Evolutionary conservation across 2,329 filamentous ascomycete genomes (phyloP).

Genomic region (Pestalotiopsis sp.): DNA sequence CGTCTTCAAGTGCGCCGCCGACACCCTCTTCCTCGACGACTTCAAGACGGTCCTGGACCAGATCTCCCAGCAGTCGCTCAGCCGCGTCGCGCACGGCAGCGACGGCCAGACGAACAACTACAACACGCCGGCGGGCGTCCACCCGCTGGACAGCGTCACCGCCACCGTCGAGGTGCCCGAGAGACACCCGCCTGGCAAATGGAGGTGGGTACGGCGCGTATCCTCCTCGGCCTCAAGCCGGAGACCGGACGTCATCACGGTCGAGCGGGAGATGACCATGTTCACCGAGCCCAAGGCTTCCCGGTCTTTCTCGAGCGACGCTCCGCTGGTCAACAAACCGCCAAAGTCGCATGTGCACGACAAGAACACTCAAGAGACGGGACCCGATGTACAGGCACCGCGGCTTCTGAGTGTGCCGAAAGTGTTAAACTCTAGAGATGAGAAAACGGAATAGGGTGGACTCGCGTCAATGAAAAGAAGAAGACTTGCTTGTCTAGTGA

Average conservation of each 20-base stretch:
- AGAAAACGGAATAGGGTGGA: not conserved
- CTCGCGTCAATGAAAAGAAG: not conserved
- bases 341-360: not conserved
- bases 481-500: not conserved
- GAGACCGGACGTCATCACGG: not conserved
- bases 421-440: not conserved
- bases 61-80: conserved; percentile 6
- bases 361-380: not conserved
- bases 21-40: conserved; percentile 68
- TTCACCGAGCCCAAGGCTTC: not conserved
- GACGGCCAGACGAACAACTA: not conserved
- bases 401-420: not conserved
- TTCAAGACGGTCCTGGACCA: conserved; percentile 63
- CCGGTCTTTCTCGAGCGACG: not conserved
- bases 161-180: not conserved
- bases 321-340: not conserved
- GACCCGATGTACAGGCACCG: not conserved
- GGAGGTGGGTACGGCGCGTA: not conserved
- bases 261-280: conserved; percentile 3
- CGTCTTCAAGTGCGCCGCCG: conserved; percentile 69
- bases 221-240: conserved; percentile 3
- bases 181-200: not conserved
- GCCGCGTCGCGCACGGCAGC: not conserved
- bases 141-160: not conserved
- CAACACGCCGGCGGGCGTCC: not conserved